Evolutionary conservation across 148 eudicot genomes (phyloP).

Genomic region (Vaccinium macrocarpon): DNA sequence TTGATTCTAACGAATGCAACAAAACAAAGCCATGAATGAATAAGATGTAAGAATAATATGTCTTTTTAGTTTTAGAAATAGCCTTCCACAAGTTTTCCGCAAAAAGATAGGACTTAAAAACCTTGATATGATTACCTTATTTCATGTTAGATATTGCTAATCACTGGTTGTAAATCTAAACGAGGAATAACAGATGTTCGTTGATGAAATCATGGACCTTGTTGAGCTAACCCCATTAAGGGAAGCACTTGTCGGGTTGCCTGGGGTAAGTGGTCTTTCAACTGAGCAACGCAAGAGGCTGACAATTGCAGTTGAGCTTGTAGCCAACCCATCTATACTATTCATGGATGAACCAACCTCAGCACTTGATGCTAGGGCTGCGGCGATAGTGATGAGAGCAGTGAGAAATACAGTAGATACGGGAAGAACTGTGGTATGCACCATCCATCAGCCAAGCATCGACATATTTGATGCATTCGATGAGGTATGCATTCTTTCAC

Average conservation of each 20-base stretch:
- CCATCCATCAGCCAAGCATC: slow-evolving; percentile 76
- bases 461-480: slow-evolving; percentile 80
- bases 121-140: neutral
- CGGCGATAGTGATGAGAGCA: slow-evolving; percentile 77
- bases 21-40: neutral
- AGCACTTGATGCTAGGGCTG: slow-evolving; percentile 76
- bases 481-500: slow-evolving; percentile 11
- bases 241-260: slow-evolving; percentile 66
- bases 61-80: too few species aligned
- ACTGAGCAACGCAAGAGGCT: slow-evolving; percentile 72
- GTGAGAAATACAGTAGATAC: slow-evolving; percentile 64
- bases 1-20: neutral
- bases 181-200: slow-evolving; percentile 45
- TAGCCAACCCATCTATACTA: slow-evolving; percentile 69
- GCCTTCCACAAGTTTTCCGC: neutral
- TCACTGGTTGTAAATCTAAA: neutral
- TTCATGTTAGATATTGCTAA: too few species aligned
- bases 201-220: slow-evolving; percentile 74
- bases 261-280: slow-evolving; percentile 71
- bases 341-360: slow-evolving; percentile 79
- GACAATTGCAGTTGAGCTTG: slow-evolving; percentile 68
- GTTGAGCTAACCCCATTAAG: slow-evolving; percentile 54
- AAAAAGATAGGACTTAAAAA: neutral
- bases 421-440: slow-evolving; percentile 69
- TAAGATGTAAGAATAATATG: neutral